Conservation (phyloP, 805 yeast species). For the Suhomyces pyralidae region DNA sequence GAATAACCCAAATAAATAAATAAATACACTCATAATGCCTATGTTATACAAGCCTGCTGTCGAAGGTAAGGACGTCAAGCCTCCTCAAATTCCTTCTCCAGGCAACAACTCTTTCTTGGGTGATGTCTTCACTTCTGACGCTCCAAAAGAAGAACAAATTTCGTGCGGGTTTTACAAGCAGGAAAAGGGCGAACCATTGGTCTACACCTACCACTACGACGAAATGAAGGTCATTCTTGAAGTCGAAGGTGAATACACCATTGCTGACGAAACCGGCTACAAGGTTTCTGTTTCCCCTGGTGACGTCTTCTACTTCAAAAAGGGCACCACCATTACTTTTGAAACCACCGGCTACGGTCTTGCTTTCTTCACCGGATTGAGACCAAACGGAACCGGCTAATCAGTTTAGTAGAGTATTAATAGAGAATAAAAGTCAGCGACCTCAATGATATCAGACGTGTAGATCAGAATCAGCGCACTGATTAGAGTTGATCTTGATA, state of each 20-base stretch:
- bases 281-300: conserved; percentile 58
- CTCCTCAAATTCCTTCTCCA: conserved; percentile 60
- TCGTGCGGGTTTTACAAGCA: conserved; percentile 69
- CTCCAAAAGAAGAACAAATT: conserved; percentile 57
- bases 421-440: not conserved
- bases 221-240: conserved; percentile 70
- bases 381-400: conserved; percentile 37
- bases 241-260: conserved; percentile 61
- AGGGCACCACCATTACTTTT: conserved; percentile 61
- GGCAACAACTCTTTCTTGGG: conserved; percentile 70
- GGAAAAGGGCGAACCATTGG: conserved; percentile 65
- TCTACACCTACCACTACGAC: conserved; percentile 53
- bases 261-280: conserved; percentile 63
- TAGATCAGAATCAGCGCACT: no score
- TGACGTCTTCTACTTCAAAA: conserved; percentile 63
- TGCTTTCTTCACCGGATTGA: conserved; percentile 59
- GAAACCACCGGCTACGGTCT: conserved; percentile 64
- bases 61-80: conserved; percentile 52
- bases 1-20: not conserved
- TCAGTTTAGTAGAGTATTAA: not conserved
- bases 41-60: conserved; percentile 51
- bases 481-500: no score
- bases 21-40: conserved; percentile 44
- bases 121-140: conserved; percentile 60
- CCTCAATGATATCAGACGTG: not conserved